phyloP scores from a whole-genome alignment of 495 filamentous ascomycete species.

The Glarea lozoyensis region DNA sequence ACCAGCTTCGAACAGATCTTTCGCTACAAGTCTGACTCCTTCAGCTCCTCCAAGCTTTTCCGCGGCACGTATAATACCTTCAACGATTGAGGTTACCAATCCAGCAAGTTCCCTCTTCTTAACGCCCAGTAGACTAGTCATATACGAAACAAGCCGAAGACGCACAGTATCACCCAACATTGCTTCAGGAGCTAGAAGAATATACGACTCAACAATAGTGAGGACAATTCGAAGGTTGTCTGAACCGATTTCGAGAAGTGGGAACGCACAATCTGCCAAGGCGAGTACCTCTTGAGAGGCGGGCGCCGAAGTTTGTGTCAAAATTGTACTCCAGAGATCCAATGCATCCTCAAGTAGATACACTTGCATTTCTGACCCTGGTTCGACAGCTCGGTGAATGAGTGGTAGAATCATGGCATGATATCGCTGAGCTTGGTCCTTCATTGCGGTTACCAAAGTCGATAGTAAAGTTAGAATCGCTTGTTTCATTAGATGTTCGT shows the following conservation, averaged over 20 bases:
- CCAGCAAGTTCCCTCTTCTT: constrained; percentile 59
- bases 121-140: constrained; percentile 49
- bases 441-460: constrained; percentile 71
- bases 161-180: constrained; percentile 61
- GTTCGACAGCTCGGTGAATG: constrained; percentile 67
- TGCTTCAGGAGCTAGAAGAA: constrained; percentile 65
- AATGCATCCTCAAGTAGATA: constrained; percentile 89
- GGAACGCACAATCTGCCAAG: constrained; percentile 59
- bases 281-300: constrained; percentile 56
- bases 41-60: constrained; percentile 57
- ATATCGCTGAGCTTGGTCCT: constrained; percentile 59
- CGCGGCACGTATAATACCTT: constrained; percentile 62
- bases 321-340: constrained; percentile 75
- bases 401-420: constrained; percentile 69
- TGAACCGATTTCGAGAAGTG: constrained; percentile 61
- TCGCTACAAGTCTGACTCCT: constrained; percentile 54
- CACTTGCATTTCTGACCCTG: constrained; percentile 66
- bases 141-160: constrained; percentile 42
- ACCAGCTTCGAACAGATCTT: constrained; percentile 57
- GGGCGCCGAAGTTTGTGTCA: constrained; percentile 59
- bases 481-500: constrained; percentile 85
- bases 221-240: constrained; percentile 61
- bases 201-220: constrained; percentile 69
- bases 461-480: constrained; percentile 76
- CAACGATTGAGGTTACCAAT: constrained; percentile 55